Conservation (phyloP, 768 basidiomycete species). For the Hygrophorus pudorinus region DNA sequence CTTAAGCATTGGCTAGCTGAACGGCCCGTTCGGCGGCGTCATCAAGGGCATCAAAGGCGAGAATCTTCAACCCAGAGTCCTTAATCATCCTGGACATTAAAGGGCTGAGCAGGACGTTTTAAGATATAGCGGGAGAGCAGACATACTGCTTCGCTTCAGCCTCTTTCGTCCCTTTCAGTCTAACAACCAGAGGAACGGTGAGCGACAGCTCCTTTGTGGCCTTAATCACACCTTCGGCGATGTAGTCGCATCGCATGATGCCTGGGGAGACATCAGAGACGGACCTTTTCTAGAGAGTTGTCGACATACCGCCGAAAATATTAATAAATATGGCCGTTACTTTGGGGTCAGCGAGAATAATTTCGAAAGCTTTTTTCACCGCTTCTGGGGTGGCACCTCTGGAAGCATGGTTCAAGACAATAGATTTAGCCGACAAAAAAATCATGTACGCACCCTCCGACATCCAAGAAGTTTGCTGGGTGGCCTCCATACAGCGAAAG, state of each 20-base stretch:
- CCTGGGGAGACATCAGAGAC: constrained; percentile 26
- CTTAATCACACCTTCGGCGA: constrained; percentile 96
- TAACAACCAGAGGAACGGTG: constrained; percentile 81
- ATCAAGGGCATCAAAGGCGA: constrained; percentile 87
- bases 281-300: not conserved
- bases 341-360: constrained; percentile 79
- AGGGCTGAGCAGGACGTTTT: constrained; percentile 10
- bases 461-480: constrained; percentile 98
- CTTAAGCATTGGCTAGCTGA: constrained; percentile 44
- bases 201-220: constrained; percentile 88
- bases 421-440: not conserved
- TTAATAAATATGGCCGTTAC: constrained; percentile 99
- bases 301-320: constrained; percentile 71
- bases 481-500: constrained; percentile 90
- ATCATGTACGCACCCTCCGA: constrained; percentile 63
- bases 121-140: not conserved
- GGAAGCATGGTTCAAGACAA: constrained; percentile 2
- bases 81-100: constrained; percentile 68
- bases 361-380: constrained; percentile 98
- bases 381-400: constrained; percentile 98
- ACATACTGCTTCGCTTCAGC: constrained; percentile 88
- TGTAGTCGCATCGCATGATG: constrained; percentile 99
- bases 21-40: constrained; percentile 82
- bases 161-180: constrained; percentile 97
- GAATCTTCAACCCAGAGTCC: constrained; percentile 87